phyloP scores from a whole-genome alignment of 495 filamentous ascomycete species.

The Corynascus novoguineensis region DNA sequence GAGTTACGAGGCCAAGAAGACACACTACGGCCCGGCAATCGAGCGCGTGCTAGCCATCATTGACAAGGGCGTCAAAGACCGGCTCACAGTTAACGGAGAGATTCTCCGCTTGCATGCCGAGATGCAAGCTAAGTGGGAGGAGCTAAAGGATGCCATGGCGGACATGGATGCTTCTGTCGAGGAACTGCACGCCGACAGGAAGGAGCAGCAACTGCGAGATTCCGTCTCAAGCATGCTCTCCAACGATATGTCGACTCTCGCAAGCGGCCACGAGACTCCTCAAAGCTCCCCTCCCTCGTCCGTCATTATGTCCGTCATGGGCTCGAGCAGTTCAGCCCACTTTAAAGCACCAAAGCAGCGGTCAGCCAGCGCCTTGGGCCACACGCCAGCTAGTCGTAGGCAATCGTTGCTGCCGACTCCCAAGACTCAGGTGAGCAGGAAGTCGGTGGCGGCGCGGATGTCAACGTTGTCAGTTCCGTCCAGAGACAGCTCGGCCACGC shows the following conservation, averaged over 20 bases:
- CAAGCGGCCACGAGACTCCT: constrained; percentile 71
- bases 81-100: constrained; percentile 91
- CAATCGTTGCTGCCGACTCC: constrained; percentile 30
- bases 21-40: constrained; percentile 92
- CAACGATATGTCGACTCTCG: constrained; percentile 70
- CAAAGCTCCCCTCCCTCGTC: constrained; percentile 89
- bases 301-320: constrained; percentile 60
- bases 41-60: constrained; percentile 86
- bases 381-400: constrained; percentile 37
- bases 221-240: constrained; percentile 90
- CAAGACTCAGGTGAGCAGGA: constrained; percentile 20
- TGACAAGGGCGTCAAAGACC: constrained; percentile 83
- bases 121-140: constrained; percentile 71
- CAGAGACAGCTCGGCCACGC: constrained; percentile 49
- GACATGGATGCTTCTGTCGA: constrained; percentile 70
- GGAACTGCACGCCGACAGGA: constrained; percentile 60
- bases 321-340: constrained; percentile 40
- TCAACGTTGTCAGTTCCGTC: constrained; percentile 41
- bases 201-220: constrained; percentile 74
- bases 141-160: constrained; percentile 66
- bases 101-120: constrained; percentile 77
- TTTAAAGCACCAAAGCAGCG: constrained; percentile 39
- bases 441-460: constrained; percentile 31
- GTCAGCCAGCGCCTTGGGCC: constrained; percentile 33
- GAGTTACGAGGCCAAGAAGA: constrained; percentile 91